Evolutionary conservation across 768 basidiomycete species (phyloP).

Genomic region (Pleurotus eryngii): DNA sequence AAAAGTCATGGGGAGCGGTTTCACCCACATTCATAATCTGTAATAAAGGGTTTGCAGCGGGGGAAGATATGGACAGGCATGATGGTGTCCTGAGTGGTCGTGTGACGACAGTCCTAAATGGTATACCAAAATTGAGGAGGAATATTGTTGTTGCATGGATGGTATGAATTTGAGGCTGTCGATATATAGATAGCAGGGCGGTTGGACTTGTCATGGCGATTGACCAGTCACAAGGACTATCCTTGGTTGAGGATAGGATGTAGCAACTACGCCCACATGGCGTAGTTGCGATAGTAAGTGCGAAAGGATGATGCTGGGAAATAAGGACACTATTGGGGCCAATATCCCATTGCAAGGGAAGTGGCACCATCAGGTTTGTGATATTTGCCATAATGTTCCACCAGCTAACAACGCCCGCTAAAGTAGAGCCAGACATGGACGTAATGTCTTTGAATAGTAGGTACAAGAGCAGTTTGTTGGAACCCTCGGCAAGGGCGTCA

Average conservation of each 20-base stretch:
- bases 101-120: neutral
- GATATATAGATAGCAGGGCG: neutral
- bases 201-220: neutral
- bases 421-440: neutral
- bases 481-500: neutral
- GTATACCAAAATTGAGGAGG: neutral
- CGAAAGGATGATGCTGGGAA: neutral
- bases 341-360: neutral
- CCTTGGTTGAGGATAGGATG: neutral
- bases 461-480: neutral
- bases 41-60: too few relatives aligned
- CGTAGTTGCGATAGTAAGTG: neutral
- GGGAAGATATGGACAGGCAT: too few relatives aligned
- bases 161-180: neutral
- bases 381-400: neutral
- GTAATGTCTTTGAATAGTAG: neutral
- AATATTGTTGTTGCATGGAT: neutral
- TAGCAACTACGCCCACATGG: neutral
- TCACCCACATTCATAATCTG: neutral
- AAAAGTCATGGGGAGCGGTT: neutral
- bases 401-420: neutral
- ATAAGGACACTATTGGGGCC: neutral
- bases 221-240: neutral
- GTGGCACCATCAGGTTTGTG: neutral
- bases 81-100: neutral